These are phyloP conservation scores for Tympanopsis confertula DNA, from an alignment of 2,329 filamentous ascomycete species.

Conservation along the genomic window DNA sequence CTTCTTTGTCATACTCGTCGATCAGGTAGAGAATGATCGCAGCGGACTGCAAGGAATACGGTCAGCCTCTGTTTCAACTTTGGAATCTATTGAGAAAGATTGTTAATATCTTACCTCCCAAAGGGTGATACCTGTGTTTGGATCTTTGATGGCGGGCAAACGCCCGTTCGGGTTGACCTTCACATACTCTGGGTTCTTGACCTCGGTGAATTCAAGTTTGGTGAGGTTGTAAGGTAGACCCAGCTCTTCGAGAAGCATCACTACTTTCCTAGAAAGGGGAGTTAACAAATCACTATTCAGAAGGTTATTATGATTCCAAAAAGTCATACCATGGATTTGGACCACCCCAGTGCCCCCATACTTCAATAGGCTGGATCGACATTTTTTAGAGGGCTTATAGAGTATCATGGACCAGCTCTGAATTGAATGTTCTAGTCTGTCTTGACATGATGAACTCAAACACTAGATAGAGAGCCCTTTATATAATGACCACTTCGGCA, in stretches of 20 bases:
- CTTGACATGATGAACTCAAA: too few relatives aligned
- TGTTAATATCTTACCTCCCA: too few relatives aligned
- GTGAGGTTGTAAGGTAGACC: conserved; percentile 10
- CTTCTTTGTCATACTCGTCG: conserved; percentile 23
- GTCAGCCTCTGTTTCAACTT: too few relatives aligned
- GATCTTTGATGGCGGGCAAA: conserved; percentile 27
- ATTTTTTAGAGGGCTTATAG: too few relatives aligned
- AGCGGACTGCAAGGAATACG: conserved; percentile 60
- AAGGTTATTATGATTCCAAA: too few relatives aligned
- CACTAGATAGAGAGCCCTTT: too few relatives aligned
- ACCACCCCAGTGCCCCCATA: not conserved
- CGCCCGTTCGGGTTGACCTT: conserved; percentile 2
- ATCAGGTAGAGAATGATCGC: conserved; percentile 32
- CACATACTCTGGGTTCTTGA: not conserved
- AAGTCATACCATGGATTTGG: conserved; percentile 13
- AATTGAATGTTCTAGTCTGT: too few relatives aligned
- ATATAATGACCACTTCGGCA: too few relatives aligned
- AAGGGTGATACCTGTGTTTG: conserved; percentile 26
- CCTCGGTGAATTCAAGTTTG: not conserved
- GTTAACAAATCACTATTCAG: too few relatives aligned
- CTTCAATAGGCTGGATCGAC: not conserved
- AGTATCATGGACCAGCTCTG: too few relatives aligned
- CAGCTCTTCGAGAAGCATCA: conserved; percentile 10
- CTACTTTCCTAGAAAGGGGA: conserved; percentile 7
- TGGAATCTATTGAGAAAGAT: too few relatives aligned